A percentile compares a stretch with the other conserved stretches of the same genome.
Conservation (phyloP, 1,284 basidiomycete genomes). For the Tilletia setariae region DNA sequence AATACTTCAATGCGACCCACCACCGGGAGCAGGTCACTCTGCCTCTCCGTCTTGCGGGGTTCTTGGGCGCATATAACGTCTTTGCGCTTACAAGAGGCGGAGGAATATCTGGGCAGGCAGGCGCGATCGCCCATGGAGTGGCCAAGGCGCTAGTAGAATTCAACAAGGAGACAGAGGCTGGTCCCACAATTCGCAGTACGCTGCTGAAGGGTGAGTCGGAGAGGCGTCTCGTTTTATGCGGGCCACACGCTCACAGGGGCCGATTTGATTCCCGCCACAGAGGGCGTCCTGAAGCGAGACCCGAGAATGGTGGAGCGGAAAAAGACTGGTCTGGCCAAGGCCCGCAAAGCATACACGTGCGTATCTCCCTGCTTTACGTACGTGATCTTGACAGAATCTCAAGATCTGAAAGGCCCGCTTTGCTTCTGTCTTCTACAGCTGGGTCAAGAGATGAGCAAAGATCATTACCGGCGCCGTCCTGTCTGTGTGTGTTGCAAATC, state of each 20-base stretch:
- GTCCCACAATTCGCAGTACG: constrained; percentile 59
- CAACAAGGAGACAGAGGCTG: constrained; percentile 31
- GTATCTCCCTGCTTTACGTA: neutral
- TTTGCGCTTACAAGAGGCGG: constrained; percentile 85
- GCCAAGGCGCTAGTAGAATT: constrained; percentile 68
- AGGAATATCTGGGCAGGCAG: constrained; percentile 83
- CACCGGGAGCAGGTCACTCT: constrained; percentile 78
- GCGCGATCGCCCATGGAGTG: constrained; percentile 79
- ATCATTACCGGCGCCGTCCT: neutral
- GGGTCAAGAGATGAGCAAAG: constrained; percentile 82
- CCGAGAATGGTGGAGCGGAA: constrained; percentile 97
- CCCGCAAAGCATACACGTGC: constrained; percentile 67
- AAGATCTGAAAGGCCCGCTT: too few relatives aligned
- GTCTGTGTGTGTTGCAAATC: too few relatives aligned
- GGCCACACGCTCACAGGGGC: constrained; percentile 6
- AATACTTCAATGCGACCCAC: constrained; percentile 72
- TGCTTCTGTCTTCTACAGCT: constrained; percentile 65
- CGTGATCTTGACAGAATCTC: neutral
- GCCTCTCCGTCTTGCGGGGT: constrained; percentile 77
- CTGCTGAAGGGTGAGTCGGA: constrained; percentile 67
- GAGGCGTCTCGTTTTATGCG: constrained; percentile 14
- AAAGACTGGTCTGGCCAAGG: constrained; percentile 87
- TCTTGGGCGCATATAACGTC: constrained; percentile 87
- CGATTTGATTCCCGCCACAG: constrained; percentile 57
- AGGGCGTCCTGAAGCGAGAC: constrained; percentile 82